Base-by-base conservation (phyloP, 1,284 basidiomycete species). In the Sporisorium sorghi region DNA sequence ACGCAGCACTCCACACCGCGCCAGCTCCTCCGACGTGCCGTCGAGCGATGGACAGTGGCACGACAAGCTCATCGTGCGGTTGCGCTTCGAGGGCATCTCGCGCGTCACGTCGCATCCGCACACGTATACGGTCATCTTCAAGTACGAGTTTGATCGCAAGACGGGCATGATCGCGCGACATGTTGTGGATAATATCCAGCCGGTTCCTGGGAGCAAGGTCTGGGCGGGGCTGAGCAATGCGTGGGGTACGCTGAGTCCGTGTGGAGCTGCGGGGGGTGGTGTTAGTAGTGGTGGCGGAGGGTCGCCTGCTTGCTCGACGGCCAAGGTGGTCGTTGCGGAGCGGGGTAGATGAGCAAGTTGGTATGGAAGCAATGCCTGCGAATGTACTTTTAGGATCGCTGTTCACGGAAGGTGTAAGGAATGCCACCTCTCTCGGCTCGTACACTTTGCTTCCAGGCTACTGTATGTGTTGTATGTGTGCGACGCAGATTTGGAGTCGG, bases 141-240 rank as follows among this genome's bases (percentile, higher is more conserved):
- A 73, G 52, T 84, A 84, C 60, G 71, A 71, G 1, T 79, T 83
- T 46, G 81, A 83, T 48, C 69, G 73, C 1, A 37, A 28, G 1
- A 79, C 81, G 12, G 83, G 82, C 7, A 79, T 63, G 53, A 77
- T 84, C 28, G 62, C 51, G 11, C 58, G 68, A 19, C 83, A 84
- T 49, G 51, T 63, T 21, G 81, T 84, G 17, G 81, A 83, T 59
- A 73, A 78, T 35, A 81, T 84, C 47, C 74, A 81, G 71, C 83
- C 83, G 8, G 73, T 77, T 8, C 79, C 80, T 0, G 79, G 79
- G 5, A 75, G 72, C 48, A 78, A 75, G 39, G 68, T 82, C 4
- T 76, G 71, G 73, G 75, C 68, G 7, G 73, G 69, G 3, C 51
- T 76, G 11, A 67, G 49, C 23, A 46, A 59, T 32, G 73, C 68